A percentile compares a stretch with the other conserved stretches of the same genome.
Evolutionary conservation across 1,139 yeast genomes (phyloP).

Genomic region (Yamadazyma mexicana): DNA sequence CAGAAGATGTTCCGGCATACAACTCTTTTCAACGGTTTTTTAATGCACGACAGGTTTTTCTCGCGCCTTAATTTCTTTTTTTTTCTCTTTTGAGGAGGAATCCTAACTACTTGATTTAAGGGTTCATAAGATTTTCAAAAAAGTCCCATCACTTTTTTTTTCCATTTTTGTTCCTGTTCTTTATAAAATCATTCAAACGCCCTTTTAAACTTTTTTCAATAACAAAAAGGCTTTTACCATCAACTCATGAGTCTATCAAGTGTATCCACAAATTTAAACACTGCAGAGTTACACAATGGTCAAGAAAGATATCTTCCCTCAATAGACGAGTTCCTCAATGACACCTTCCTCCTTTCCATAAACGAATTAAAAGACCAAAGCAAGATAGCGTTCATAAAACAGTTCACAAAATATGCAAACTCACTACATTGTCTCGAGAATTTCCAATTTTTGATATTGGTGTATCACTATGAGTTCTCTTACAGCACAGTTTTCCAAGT

Average conservation of each 20-base stretch:
- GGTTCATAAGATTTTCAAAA: neutral
- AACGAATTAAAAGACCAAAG: slow-evolving; percentile 17
- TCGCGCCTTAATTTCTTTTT: neutral
- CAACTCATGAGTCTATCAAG: neutral
- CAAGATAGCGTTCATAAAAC: slow-evolving; percentile 17
- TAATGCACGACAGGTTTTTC: neutral
- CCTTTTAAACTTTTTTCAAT: too few relatives aligned
- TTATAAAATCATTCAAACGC: too few relatives aligned
- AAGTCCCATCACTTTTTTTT: neutral
- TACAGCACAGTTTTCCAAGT: slow-evolving; percentile 11
- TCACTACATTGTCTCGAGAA: slow-evolving; percentile 47
- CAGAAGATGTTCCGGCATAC: neutral
- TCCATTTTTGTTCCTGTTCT: neutral
- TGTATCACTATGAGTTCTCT: slow-evolving; percentile 42
- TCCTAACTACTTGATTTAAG: neutral
- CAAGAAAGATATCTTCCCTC: slow-evolving; percentile 14
- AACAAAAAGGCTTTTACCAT: too few relatives aligned
- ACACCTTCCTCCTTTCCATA: slow-evolving; percentile 24
- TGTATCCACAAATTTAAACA: too few relatives aligned
- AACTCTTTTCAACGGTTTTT: slow-evolving; percentile 2
- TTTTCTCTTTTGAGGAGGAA: neutral
- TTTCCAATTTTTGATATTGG: slow-evolving; percentile 44
- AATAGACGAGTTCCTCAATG: slow-evolving; percentile 28
- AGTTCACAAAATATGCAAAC: slow-evolving; percentile 21
- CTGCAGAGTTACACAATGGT: too few relatives aligned